Evolutionary conservation across 768 basidiomycete species (phyloP), one percentile per base, ranked within the genome.

Genomic region (Pisolithus albus): DNA sequence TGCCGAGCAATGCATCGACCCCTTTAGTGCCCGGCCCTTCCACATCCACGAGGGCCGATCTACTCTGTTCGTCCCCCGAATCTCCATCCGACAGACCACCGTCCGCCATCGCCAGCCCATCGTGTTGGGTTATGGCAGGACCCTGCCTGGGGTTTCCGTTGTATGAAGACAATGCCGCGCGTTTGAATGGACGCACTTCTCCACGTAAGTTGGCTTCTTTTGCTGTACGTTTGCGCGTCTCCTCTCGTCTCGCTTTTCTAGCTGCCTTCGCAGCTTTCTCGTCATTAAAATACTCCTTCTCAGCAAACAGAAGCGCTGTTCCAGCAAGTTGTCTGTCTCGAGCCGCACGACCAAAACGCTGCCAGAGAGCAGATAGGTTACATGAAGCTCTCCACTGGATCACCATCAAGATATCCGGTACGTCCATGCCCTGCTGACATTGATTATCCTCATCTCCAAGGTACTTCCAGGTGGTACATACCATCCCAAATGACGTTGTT

Each of bases 401-500:
- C 18, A 73, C 63, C 19, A 73, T 46, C 8, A 52, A 28, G 4
- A 75, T 66, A 50, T 66, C 62, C 2, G 66, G 53, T 2, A 73
- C 13, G 41, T 75, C 67, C 37, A 74, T 57, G 5, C 71, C 70
- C 73, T 73, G 37, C 3, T 6, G 13, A 11, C 2, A 34, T 34
- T 34, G 32, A 11, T 34, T 34, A 11, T 4, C 32, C 4, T 11
- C 32, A n/a, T 4, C 4, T 34, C 32, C n/a, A 11, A 34, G 32
- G 32, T 34, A 34, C 32, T 34, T 34, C 1, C 10, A 11, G 11
- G 32, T 34, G 1, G 10, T 15, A 7, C 63, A 46, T 53, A 71
- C 67, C 70, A 73, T 68, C 24, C 71, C 69, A 53, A 69, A 71
- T 23, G 67, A 58, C 37, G 68, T 67, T 0, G 64, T 71, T 6